Evolutionary conservation across 495 filamentous ascomycete species (phyloP).

Genomic region (Hypomontagnella monticulosa): DNA sequence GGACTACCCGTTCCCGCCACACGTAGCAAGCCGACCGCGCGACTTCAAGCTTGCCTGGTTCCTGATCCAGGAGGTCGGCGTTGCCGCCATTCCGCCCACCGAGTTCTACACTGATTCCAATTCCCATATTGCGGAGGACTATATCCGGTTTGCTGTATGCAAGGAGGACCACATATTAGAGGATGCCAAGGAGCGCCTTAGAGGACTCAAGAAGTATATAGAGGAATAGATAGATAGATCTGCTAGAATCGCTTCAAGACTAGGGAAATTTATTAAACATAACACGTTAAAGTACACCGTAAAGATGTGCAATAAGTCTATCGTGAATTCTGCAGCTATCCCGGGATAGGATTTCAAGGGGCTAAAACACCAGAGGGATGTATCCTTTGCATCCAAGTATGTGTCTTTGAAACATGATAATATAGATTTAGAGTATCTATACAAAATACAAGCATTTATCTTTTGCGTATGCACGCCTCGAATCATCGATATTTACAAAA

Average conservation of each 20-base stretch:
- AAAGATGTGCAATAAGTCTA: too few relatives aligned
- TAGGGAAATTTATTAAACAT: conserved; percentile 1
- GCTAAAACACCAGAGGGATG: too few relatives aligned
- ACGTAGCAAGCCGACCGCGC: conserved; percentile 83
- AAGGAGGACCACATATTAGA: conserved; percentile 93
- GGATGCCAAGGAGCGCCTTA: conserved; percentile 85
- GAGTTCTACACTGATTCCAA: conserved; percentile 94
- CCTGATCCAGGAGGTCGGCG: conserved; percentile 92
- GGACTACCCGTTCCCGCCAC: conserved; percentile 85
- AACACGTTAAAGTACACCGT: not conserved
- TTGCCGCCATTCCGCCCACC: conserved; percentile 94
- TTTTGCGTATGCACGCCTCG: too few relatives aligned
- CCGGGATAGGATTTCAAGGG: too few relatives aligned
- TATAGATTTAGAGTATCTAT: too few relatives aligned
- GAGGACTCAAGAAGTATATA: conserved; percentile 85
- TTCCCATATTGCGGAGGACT: conserved; percentile 87
- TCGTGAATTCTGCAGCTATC: too few relatives aligned
- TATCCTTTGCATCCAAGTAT: too few relatives aligned
- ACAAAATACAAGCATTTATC: too few relatives aligned
- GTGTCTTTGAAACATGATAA: too few relatives aligned
- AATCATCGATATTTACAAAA: too few relatives aligned
- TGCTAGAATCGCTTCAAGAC: not conserved
- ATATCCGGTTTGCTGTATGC: conserved; percentile 94
- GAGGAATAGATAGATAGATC: conserved; percentile 32
- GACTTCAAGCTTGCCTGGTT: conserved; percentile 98